phyloP scores from a whole-genome alignment of 192 early-diverging fungal species.

The Chytriomyces sp. region DNA sequence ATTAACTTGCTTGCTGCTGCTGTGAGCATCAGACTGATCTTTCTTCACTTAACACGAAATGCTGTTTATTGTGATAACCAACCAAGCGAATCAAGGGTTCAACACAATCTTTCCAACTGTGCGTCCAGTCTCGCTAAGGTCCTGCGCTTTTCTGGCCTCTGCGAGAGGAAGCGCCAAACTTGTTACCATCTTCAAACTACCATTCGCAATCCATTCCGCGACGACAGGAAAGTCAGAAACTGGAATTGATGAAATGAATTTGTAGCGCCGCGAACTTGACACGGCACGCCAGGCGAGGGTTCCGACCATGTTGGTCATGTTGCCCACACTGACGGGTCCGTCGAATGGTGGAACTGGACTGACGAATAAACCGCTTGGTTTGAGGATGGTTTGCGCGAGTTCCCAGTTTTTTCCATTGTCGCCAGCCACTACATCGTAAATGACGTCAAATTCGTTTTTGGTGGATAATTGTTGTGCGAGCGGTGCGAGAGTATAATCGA shows the following conservation, averaged over 20 bases:
- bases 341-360: conserved; percentile 26
- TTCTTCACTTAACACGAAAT: no score
- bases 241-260: conserved; percentile 21
- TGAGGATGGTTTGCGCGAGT: conserved; percentile 29
- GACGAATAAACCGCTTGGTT: conserved; percentile 29
- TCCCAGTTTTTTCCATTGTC: conserved; percentile 23
- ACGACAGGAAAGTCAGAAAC: conserved; percentile 22
- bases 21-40: no score
- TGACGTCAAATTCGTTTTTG: conserved; percentile 22
- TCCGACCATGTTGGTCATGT: conserved; percentile 7
- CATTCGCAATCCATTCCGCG: conserved; percentile 30
- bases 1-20: no score
- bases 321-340: not conserved
- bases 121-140: conserved; percentile 17
- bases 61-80: no score
- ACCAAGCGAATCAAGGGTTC: not conserved
- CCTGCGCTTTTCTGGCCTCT: conserved; percentile 32
- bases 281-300: conserved; percentile 1
- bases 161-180: conserved; percentile 15
- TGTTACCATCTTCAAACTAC: conserved; percentile 4
- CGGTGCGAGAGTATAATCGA: conserved; percentile 24
- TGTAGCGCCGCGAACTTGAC: conserved; percentile 8
- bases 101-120: conserved; percentile 42
- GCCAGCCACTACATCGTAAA: conserved; percentile 38
- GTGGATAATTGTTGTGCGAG: conserved; percentile 13